Percentiles rank a stretch among this genome's conserved stretches.
phyloP scores from a whole-genome alignment of 1,284 basidiomycete genomes.

The Tetrapyrgos nigripes region DNA sequence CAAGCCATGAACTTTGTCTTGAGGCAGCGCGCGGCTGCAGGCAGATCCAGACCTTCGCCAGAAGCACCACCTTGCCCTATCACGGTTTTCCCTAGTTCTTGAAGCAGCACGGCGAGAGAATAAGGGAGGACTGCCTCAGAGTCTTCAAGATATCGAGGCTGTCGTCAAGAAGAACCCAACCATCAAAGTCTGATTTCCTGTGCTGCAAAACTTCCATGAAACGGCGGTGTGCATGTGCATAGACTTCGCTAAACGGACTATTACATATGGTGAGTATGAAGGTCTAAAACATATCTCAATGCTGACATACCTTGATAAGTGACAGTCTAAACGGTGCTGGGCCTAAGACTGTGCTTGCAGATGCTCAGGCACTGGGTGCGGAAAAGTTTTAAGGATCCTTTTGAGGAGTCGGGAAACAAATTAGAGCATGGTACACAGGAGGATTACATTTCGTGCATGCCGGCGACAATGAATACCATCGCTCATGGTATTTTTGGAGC shows the following conservation, averaged over 20 bases:
- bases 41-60: background rate
- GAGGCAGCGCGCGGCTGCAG: background rate
- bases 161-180: background rate
- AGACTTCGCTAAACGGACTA: background rate
- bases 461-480: background rate
- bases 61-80: background rate
- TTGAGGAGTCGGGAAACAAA: background rate
- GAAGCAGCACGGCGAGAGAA: background rate
- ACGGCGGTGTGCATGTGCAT: background rate
- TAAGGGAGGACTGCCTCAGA: background rate
- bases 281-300: background rate
- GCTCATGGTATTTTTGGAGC: slow-evolving; percentile 4
- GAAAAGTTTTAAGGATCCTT: background rate
- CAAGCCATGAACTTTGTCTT: background rate
- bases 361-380: background rate
- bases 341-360: background rate
- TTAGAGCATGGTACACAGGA: background rate
- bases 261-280: background rate
- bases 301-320: background rate
- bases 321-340: background rate
- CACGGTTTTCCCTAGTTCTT: background rate
- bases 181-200: background rate
- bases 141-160: background rate
- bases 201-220: background rate
- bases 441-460: background rate